Percentiles rank a stretch among this genome's conserved stretches.
phyloP scores from a whole-genome alignment of 2,329 filamentous ascomycete species.

The Phialophora verrucosa region DNA sequence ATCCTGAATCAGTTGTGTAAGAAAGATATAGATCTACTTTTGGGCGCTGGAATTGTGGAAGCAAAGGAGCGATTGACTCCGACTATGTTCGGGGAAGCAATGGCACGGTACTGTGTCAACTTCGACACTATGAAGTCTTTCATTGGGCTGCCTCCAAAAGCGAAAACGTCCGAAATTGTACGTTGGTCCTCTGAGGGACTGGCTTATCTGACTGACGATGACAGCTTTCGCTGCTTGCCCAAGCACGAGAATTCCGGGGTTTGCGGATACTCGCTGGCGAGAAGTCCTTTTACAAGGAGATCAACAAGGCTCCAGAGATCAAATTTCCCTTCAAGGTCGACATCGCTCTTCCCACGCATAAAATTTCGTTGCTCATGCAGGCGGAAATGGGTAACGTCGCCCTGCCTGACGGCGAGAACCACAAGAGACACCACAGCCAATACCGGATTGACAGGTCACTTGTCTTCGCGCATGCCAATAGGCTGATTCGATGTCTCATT shows the following conservation, averaged over 20 bases:
- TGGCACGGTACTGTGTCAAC: conserved; percentile 81
- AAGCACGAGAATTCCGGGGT: conserved; percentile 74
- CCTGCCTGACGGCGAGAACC: conserved; percentile 63
- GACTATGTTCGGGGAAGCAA: conserved; percentile 76
- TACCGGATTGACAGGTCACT: conserved; percentile 58
- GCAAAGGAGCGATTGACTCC: conserved; percentile 58
- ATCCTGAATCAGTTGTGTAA: conserved; percentile 73
- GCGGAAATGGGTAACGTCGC: conserved; percentile 72
- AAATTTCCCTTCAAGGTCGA: conserved; percentile 73
- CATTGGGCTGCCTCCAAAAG: conserved; percentile 64
- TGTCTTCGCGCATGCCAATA: conserved; percentile 71
- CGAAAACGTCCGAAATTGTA: conserved; percentile 72
- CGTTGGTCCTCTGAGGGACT: conserved; percentile 42
- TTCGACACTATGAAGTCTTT: conserved; percentile 80
- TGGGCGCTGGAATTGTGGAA: conserved; percentile 64
- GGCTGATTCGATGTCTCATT: conserved; percentile 75
- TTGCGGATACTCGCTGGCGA: conserved; percentile 74
- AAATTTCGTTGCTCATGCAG: conserved; percentile 79
- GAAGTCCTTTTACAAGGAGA: conserved; percentile 69
- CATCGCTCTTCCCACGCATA: conserved; percentile 70
- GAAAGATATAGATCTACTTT: conserved; percentile 69
- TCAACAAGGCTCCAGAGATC: conserved; percentile 73
- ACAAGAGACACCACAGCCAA: conserved; percentile 57
- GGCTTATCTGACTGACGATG: conserved; percentile 8
- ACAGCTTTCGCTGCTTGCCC: conserved; percentile 69